Conservation (phyloP, 306 rosid genomes). For the Gastrolobium villosum region DNA sequence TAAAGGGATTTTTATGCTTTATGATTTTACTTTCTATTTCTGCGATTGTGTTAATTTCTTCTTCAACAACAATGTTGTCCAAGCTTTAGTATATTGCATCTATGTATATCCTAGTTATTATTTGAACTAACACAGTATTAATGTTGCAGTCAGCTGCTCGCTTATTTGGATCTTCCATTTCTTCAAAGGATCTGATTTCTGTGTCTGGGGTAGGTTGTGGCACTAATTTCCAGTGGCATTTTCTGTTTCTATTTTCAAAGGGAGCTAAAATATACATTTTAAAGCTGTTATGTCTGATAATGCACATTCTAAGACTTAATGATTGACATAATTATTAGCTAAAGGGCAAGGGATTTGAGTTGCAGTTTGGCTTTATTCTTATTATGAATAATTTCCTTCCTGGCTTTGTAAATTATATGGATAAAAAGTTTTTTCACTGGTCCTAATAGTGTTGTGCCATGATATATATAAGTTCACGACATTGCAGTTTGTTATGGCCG, state of each 20-base stretch:
- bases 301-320: background rate
- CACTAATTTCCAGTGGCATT: constrained; percentile 15
- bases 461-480: constrained; percentile 14
- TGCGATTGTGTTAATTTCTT: background rate
- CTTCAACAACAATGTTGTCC: constrained; percentile 5
- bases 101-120: background rate
- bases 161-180: constrained; percentile 87
- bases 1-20: constrained; percentile 29
- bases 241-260: constrained; percentile 32
- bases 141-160: constrained; percentile 90
- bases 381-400: background rate
- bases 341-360: constrained; percentile 24
- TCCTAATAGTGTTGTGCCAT: background rate
- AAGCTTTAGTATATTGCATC: constrained; percentile 24
- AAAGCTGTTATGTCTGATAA: constrained; percentile 33
- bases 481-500: background rate
- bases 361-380: constrained; percentile 1
- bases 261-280: background rate
- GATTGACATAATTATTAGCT: constrained; percentile 36
- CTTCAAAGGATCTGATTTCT: constrained; percentile 78
- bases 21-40: background rate
- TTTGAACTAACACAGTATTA: constrained; percentile 33
- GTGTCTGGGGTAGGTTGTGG: constrained; percentile 87
- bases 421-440: background rate
- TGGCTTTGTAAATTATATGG: constrained; percentile 12